Base-by-base conservation (phyloP, 495 filamentous ascomycete genomes). In the Aspergillus ellipticus region DNA sequence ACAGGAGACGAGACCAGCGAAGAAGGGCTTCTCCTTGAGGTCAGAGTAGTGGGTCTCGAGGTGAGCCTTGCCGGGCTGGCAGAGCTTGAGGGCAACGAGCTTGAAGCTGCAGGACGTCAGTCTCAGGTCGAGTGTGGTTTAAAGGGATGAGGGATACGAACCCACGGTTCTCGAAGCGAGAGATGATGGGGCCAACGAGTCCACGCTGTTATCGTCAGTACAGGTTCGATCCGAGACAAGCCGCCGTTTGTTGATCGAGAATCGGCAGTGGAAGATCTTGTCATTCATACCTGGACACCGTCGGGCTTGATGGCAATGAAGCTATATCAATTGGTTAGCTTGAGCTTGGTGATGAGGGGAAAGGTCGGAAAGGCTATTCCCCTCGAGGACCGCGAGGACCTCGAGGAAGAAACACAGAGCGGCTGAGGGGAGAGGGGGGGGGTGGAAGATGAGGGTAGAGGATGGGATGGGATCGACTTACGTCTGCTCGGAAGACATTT, bases 291-390 rank as follows among this genome's bases (percentile, higher is more conserved):
- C 85, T 97, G 94, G 81, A 98, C 94, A 76, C 94, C 94, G 79
- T 97, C 92, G 68, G 92, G 92, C 89, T 97, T 97, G 85, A 97
- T 88, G 69, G 92, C 92, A 83, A 97, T 96, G 87, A 97, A 97
- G 77, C 92, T 97, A 66, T 58, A 59, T 55, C 66, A 49, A 63
- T 57, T 56, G 53, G 61, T 87, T 71, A 85, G 82, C 74, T 61
- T 26, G 22, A 54, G 62, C 58, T 56, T 67, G 61, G 28, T n/a
- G 59, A 59, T 46, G 64, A 67, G 64, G 63, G 61, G 49, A 49
- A 56, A 22, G 51, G 51, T 11, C n/a, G 29, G 47, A 42, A 55
- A 35, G 15, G 57, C 24, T 28, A 9, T n/a, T n/a, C n/a, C n/a
- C n/a, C n/a, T n/a, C n/a, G n/a, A 4, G 4, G 3, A 15, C 35